Evolutionary conservation across 192 early-diverging fungal species (phyloP).

Genomic region (Coemansia sp.): DNA sequence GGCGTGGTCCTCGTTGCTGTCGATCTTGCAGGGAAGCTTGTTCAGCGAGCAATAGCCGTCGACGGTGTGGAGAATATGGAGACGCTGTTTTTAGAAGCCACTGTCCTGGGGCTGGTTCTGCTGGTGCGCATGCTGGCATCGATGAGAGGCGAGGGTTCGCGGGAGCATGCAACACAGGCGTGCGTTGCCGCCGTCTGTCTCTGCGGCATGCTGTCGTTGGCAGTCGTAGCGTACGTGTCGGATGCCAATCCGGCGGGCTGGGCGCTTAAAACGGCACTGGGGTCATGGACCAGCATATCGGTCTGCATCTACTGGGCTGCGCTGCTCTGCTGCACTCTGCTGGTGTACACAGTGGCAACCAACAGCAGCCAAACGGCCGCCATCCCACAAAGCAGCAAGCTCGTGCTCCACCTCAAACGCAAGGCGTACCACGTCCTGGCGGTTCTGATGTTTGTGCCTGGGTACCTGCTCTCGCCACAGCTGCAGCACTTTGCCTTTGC

Average conservation of each 20-base stretch:
- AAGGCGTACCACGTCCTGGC: conserved; percentile 87
- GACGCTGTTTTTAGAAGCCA: conserved; percentile 22
- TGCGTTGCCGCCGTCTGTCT: neutral
- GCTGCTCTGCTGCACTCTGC: conserved; percentile 12
- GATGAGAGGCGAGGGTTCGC: neutral
- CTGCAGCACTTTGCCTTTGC: conserved; percentile 83
- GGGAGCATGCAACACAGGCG: neutral
- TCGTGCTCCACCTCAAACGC: conserved; percentile 67
- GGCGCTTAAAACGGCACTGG: neutral
- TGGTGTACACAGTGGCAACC: neutral
- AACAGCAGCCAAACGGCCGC: neutral
- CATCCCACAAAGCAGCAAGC: conserved; percentile 8
- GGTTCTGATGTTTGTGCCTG: conserved; percentile 85
- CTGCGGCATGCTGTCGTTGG: conserved; percentile 5
- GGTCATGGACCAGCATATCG: conserved; percentile 3
- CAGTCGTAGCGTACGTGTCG: conserved; percentile 10
- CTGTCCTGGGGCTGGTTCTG: conserved; percentile 3
- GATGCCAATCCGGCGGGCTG: conserved; percentile 5
- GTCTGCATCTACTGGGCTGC: conserved; percentile 30
- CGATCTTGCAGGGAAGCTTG: conserved; percentile 13
- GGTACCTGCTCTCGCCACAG: conserved; percentile 57
- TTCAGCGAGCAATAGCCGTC: neutral
- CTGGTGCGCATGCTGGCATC: conserved; percentile 11
- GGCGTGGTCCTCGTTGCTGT: conserved; percentile 5
- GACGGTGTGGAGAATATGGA: conserved; percentile 3